These are phyloP conservation scores for Cyclocybe cylindracea DNA, from an alignment of 768 basidiomycete species.

Conservation along the genomic window DNA sequence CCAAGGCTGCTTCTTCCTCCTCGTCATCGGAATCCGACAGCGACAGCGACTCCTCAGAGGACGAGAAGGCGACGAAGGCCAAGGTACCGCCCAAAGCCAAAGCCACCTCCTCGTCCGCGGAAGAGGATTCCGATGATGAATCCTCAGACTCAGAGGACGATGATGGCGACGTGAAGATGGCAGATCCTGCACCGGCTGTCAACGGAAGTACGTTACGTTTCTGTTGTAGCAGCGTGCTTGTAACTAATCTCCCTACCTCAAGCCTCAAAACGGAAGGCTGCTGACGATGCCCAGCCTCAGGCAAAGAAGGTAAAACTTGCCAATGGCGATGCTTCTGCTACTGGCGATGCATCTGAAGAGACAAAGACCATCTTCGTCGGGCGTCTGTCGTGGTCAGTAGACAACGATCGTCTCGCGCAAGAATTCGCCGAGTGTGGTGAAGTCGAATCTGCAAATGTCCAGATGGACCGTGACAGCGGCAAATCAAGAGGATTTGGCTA, in stretches of 20 bases:
- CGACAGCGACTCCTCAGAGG: slow-evolving; percentile 28
- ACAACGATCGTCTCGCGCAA: slow-evolving; percentile 90
- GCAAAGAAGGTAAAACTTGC: slow-evolving; percentile 84
- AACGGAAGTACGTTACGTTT: slow-evolving; percentile 17
- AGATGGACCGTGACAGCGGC: slow-evolving; percentile 79
- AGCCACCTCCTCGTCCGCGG: slow-evolving; percentile 11
- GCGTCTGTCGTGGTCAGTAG: slow-evolving; percentile 92
- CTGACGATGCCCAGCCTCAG: slow-evolving; percentile 55
- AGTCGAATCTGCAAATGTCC: slow-evolving; percentile 86
- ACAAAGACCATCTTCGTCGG: slow-evolving; percentile 87
- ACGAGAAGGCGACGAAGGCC: not conserved
- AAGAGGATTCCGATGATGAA: slow-evolving; percentile 21
- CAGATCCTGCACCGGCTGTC: slow-evolving; percentile 37
- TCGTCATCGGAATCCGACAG: slow-evolving; percentile 20
- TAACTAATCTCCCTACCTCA: slow-evolving; percentile 4
- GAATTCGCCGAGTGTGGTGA: slow-evolving; percentile 92
- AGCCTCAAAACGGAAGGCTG: slow-evolving; percentile 82
- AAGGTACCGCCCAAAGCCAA: too few relatives aligned
- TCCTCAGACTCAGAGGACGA: slow-evolving; percentile 34
- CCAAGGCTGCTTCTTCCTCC: slow-evolving; percentile 18
- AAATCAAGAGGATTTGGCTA: slow-evolving; percentile 86
- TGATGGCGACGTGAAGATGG: slow-evolving; percentile 64
- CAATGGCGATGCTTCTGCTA: slow-evolving; percentile 52
- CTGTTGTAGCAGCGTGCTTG: not conserved
- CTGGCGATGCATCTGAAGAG: slow-evolving; percentile 40